A percentile compares a stretch with the other conserved stretches of the same genome.
These are phyloP conservation scores for Ceratobasidium sp. DNA, from an alignment of 1,284 basidiomycete genomes.

Conservation along the genomic window DNA sequence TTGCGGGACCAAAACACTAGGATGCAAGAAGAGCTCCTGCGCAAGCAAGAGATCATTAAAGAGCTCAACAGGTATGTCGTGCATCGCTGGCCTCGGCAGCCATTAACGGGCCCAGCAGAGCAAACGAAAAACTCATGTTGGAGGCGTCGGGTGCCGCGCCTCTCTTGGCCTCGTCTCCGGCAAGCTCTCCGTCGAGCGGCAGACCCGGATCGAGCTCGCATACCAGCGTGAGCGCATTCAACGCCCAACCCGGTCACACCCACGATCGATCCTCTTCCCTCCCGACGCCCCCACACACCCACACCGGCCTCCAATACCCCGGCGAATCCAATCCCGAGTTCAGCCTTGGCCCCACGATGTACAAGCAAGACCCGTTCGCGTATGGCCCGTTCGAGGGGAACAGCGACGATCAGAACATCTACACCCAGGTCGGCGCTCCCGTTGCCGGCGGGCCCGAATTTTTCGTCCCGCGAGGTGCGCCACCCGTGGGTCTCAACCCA, in stretches of 20 bases:
- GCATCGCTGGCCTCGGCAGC: neutral
- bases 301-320: constrained; percentile 33
- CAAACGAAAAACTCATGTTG: constrained; percentile 36
- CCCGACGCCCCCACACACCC: constrained; percentile 32
- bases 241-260: constrained; percentile 24
- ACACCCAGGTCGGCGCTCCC: constrained; percentile 9
- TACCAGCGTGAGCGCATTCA: constrained; percentile 29
- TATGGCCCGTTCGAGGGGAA: constrained; percentile 20
- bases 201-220: constrained; percentile 32
- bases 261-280: constrained; percentile 35
- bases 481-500: constrained; percentile 23
- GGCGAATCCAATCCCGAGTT: constrained; percentile 25
- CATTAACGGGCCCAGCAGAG: neutral
- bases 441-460: constrained; percentile 24
- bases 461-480: constrained; percentile 25
- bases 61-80: constrained; percentile 32
- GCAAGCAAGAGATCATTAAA: constrained; percentile 27
- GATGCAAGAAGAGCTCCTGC: constrained; percentile 30
- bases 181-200: constrained; percentile 28
- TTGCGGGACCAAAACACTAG: constrained; percentile 26
- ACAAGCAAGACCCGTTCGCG: constrained; percentile 35
- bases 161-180: constrained; percentile 34
- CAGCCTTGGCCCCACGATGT: constrained; percentile 12
- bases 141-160: constrained; percentile 35
- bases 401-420: constrained; percentile 14